These are phyloP conservation scores for Talaromyces sp. DNA, from an alignment of 2,329 filamentous ascomycete species.

Conservation along the genomic window DNA sequence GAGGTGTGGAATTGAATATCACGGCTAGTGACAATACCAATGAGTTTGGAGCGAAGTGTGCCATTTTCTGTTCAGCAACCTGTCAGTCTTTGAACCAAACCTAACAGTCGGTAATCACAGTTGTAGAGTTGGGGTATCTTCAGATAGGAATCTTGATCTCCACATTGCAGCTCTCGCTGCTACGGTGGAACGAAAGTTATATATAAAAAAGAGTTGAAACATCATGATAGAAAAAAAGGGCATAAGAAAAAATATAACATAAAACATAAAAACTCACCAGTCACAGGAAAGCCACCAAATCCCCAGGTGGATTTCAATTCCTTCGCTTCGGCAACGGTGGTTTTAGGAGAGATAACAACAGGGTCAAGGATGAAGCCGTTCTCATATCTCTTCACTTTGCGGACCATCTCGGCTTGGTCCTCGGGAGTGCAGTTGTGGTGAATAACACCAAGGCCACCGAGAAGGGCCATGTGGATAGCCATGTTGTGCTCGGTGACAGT, in stretches of 20 bases:
- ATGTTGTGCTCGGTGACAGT: slow-evolving; percentile 99
- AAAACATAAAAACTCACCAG: slow-evolving; percentile 84
- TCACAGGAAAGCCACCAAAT: slow-evolving; percentile 96
- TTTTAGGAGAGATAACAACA: slow-evolving; percentile 79
- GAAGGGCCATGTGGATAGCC: slow-evolving; percentile 78
- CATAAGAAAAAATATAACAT: slow-evolving; percentile 12
- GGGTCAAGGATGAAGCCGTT: slow-evolving; percentile 98
- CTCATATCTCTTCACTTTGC: slow-evolving; percentile 98
- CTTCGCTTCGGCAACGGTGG: slow-evolving; percentile 86
- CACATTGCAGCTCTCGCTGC: slow-evolving; percentile 80
- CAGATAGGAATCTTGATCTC: slow-evolving; percentile 56
- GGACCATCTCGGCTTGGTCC: slow-evolving; percentile 96
- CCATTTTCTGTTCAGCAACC: slow-evolving; percentile 64
- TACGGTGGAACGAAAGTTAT: slow-evolving; percentile 99
- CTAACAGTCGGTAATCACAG: not conserved
- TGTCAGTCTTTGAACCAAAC: slow-evolving; percentile 13
- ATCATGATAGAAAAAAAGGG: slow-evolving; percentile 55
- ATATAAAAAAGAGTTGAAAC: slow-evolving; percentile 37
- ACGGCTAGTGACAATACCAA: slow-evolving; percentile 95
- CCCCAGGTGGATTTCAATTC: slow-evolving; percentile 96
- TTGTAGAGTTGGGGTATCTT: slow-evolving; percentile 21
- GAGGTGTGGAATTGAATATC: slow-evolving; percentile 95
- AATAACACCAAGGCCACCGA: slow-evolving; percentile 67
- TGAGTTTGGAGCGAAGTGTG: slow-evolving; percentile 86
- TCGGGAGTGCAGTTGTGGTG: slow-evolving; percentile 99